Percentiles rank a stretch among this genome's conserved stretches.
Evolutionary conservation across 106 monocot genomes (phyloP).

Genomic region (Xerophyta viscosa): DNA sequence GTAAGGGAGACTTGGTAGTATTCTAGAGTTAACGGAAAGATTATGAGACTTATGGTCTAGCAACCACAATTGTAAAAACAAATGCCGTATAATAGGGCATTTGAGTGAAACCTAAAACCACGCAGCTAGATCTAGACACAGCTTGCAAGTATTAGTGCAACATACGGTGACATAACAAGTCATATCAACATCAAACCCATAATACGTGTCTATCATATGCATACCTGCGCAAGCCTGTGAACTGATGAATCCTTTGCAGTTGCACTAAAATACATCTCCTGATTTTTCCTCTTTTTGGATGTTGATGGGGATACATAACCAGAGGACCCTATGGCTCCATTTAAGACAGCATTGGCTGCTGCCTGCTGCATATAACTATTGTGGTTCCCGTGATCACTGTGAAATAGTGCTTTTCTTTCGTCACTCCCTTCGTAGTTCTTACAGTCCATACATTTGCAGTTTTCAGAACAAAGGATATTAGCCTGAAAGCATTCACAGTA

Average conservation of each 20-base stretch:
- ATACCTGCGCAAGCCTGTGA: constrained; percentile 31
- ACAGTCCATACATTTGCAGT: constrained; percentile 3
- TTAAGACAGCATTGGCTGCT: constrained; percentile 69
- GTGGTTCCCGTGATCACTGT: constrained; percentile 51
- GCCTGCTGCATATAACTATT: constrained; percentile 69
- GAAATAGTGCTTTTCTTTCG: constrained; percentile 62
- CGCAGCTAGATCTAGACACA: no score
- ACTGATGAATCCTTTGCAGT: constrained; percentile 41
- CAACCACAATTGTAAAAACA: no score
- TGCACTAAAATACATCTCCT: constrained; percentile 41
- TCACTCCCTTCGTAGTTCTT: constrained; percentile 3
- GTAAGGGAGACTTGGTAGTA: not conserved
- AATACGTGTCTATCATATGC: not conserved
- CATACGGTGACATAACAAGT: no score
- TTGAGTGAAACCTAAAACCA: not conserved
- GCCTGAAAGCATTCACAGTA: constrained; percentile 93
- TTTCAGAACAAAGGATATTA: constrained; percentile 4
- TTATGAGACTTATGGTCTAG: not conserved
- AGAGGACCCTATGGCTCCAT: constrained; percentile 44
- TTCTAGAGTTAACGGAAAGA: not conserved
- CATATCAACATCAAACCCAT: not conserved
- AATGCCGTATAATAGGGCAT: not conserved
- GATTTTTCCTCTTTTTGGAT: constrained; percentile 68
- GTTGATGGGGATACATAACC: constrained; percentile 49
- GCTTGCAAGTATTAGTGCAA: no score